Percentiles rank a stretch among this genome's conserved stretches.
These are phyloP conservation scores for Stellera chamaejasme DNA, from an alignment of 345 rosid genomes.

Conservation along the genomic window DNA sequence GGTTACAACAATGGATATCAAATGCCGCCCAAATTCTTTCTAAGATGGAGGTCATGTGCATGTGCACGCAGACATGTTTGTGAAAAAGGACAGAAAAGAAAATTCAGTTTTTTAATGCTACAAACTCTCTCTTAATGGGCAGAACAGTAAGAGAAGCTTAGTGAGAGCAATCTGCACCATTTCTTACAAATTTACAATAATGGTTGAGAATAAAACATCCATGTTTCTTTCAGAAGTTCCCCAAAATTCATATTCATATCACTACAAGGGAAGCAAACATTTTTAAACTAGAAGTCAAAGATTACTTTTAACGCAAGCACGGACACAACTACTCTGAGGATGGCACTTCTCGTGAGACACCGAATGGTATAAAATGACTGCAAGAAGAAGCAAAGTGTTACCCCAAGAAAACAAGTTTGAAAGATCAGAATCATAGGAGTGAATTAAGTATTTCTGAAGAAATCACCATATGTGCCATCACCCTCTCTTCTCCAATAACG, in stretches of 20 bases:
- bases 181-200: background rate
- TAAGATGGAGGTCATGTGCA: too few relatives aligned
- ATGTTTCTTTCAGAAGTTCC: constrained; percentile 4
- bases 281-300: constrained; percentile 20
- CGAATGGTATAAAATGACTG: constrained; percentile 90
- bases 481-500: constrained; percentile 98
- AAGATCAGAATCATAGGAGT: background rate
- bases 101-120: too few relatives aligned
- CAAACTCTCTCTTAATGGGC: too few relatives aligned
- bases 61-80: too few relatives aligned
- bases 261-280: constrained; percentile 1
- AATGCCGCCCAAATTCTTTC: too few relatives aligned
- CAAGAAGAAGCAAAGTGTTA: constrained; percentile 13
- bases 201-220: background rate
- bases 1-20: too few relatives aligned
- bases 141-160: background rate
- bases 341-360: constrained; percentile 75
- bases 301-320: constrained; percentile 89
- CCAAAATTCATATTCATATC: constrained; percentile 5
- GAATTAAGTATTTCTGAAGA: constrained; percentile 1
- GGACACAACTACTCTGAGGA: constrained; percentile 64
- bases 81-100: background rate
- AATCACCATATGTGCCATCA: constrained; percentile 88
- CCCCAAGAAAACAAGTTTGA: background rate
- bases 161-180: background rate